Evolutionary conservation across 2,329 filamentous ascomycete species (phyloP).

Genomic region (Talaromyces sp.): DNA sequence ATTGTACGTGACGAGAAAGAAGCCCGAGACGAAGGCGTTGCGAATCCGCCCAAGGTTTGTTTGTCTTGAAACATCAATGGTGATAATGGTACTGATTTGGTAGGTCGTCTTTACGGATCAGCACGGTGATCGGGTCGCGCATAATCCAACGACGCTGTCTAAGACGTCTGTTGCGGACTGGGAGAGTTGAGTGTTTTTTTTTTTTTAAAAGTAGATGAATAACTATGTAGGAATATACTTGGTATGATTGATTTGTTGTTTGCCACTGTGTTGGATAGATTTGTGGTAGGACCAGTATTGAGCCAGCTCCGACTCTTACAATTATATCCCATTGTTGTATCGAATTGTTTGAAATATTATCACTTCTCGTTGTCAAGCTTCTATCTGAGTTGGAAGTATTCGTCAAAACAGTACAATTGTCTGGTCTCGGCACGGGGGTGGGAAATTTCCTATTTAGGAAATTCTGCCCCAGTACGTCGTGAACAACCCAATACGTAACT

Average conservation of each 20-base stretch:
- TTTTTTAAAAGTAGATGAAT: background rate
- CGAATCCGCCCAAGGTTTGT: slow-evolving; percentile 21
- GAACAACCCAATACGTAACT: no score
- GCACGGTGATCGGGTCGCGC: slow-evolving; percentile 22
- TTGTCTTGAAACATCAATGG: background rate
- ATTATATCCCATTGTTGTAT: background rate
- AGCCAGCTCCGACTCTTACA: background rate
- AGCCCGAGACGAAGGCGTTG: slow-evolving; percentile 19
- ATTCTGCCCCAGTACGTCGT: slow-evolving; percentile 44
- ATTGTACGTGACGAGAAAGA: slow-evolving; percentile 19
- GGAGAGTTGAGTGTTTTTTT: background rate
- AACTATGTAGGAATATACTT: background rate
- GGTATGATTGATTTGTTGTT: background rate
- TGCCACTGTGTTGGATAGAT: background rate
- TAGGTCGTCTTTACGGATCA: slow-evolving; percentile 23
- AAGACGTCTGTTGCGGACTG: slow-evolving; percentile 12
- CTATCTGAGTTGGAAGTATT: background rate
- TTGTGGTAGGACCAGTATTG: no score
- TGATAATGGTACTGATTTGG: background rate
- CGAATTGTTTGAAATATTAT: background rate
- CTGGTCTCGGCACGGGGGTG: background rate
- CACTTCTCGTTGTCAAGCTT: background rate
- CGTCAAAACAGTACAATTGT: background rate
- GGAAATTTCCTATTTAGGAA: background rate
- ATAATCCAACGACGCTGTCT: slow-evolving; percentile 19